Conservation (phyloP, 139 green algal genomes). For the Coelastrella sp. region DNA sequence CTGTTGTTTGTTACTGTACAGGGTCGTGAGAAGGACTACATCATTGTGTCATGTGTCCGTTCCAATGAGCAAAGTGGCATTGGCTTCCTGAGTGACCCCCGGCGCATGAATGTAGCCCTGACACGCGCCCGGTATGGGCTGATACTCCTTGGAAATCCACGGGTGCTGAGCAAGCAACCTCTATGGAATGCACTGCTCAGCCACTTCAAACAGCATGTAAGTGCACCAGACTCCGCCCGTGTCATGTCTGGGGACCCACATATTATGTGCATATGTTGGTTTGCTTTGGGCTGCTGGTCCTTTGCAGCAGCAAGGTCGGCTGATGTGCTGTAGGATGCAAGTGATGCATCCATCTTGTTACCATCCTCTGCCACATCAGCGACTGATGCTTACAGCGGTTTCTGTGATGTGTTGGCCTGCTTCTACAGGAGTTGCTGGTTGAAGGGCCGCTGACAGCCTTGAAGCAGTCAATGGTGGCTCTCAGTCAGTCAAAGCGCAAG, state of each 20-base stretch:
- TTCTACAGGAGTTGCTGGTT: constrained; percentile 79
- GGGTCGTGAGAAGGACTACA: constrained; percentile 98
- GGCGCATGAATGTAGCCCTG: constrained; percentile 97
- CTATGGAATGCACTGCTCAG: constrained; percentile 94
- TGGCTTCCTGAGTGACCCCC: constrained; percentile 96
- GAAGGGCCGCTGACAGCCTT: constrained; percentile 95
- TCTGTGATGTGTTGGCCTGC: too few relatives aligned
- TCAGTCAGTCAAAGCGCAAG: constrained; percentile 69
- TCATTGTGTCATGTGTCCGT: constrained; percentile 97
- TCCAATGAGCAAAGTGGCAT: constrained; percentile 96
- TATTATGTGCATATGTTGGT: too few relatives aligned
- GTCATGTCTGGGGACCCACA: too few relatives aligned
- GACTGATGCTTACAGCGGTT: not conserved
- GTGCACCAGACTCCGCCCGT: too few relatives aligned
- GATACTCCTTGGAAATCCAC: constrained; percentile 95
- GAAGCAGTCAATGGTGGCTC: constrained; percentile 89
- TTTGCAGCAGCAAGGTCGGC: too few relatives aligned
- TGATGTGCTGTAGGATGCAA: too few relatives aligned
- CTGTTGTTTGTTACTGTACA: constrained; percentile 53
- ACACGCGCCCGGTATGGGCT: constrained; percentile 91
- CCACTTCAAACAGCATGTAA: constrained; percentile 90
- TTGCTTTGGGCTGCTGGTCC: too few relatives aligned
- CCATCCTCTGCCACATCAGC: not conserved
- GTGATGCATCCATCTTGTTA: too few relatives aligned
- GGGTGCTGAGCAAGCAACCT: constrained; percentile 69